Evolutionary conservation across 805 yeast genomes (phyloP).

Genomic region (Starmerella sp.): DNA sequence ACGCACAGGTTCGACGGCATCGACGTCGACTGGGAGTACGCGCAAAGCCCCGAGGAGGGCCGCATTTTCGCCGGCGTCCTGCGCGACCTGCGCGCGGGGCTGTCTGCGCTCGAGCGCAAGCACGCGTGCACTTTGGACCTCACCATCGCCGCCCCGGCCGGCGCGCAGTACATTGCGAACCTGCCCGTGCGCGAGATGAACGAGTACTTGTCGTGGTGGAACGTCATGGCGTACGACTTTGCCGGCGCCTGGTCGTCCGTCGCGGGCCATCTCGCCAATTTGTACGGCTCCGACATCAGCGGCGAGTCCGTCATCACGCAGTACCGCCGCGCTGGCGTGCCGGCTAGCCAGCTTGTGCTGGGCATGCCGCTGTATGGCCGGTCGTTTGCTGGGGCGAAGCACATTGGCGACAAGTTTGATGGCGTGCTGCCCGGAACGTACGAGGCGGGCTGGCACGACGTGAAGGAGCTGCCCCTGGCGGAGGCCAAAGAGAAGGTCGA

Average conservation of each 20-base stretch:
- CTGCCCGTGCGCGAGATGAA: slow-evolving; percentile 48
- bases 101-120: slow-evolving; percentile 32
- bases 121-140: slow-evolving; percentile 34
- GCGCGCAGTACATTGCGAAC: slow-evolving; percentile 34
- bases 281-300: slow-evolving; percentile 40
- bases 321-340: slow-evolving; percentile 37
- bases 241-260: slow-evolving; percentile 61
- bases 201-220: slow-evolving; percentile 53
- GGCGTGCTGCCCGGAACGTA: slow-evolving; percentile 36
- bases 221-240: slow-evolving; percentile 86
- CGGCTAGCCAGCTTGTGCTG: slow-evolving; percentile 44
- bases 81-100: slow-evolving; percentile 30
- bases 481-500: slow-evolving; percentile 44
- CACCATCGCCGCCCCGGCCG: slow-evolving; percentile 71
- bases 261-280: slow-evolving; percentile 61
- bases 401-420: slow-evolving; percentile 35
- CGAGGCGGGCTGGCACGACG: slow-evolving; percentile 43
- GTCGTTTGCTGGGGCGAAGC: slow-evolving; percentile 36
- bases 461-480: slow-evolving; percentile 42
- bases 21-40: slow-evolving; percentile 94
- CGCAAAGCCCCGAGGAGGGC: slow-evolving; percentile 40
- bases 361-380: slow-evolving; percentile 89
- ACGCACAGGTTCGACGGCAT: slow-evolving; percentile 73
- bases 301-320: slow-evolving; percentile 39
- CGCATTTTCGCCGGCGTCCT: slow-evolving; percentile 36